Percentiles rank a stretch among this genome's conserved stretches.
Conservation (phyloP, 2,329 filamentous ascomycete species). For the Purpureocillium takamizusanense region DNA sequence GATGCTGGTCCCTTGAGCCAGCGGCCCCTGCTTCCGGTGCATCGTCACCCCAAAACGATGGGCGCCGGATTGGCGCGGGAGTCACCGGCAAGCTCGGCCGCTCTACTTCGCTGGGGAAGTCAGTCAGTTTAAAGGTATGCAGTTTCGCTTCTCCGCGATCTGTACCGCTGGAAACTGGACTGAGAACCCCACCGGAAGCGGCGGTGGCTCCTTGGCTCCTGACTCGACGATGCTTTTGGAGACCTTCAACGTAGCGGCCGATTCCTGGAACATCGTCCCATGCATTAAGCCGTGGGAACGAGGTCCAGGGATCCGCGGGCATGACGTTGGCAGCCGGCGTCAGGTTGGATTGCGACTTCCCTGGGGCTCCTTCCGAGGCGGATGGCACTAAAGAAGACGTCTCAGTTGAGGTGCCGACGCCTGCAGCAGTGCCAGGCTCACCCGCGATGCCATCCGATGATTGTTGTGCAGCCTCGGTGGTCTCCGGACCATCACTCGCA, state of each 20-base stretch:
- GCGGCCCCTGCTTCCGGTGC: slow-evolving; percentile 31
- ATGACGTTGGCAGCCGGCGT: slow-evolving; percentile 38
- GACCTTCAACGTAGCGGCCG: slow-evolving; percentile 70
- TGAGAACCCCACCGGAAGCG: slow-evolving; percentile 2
- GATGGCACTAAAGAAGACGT: slow-evolving; percentile 24
- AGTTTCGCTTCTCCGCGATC: slow-evolving; percentile 10
- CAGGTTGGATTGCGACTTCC: slow-evolving; percentile 36
- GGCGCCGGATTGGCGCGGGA: slow-evolving; percentile 66
- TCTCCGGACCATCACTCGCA: slow-evolving; percentile 10
- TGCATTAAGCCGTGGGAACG: slow-evolving; percentile 70
- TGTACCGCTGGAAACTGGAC: not conserved
- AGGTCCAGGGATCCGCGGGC: slow-evolving; percentile 57
- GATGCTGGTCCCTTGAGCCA: slow-evolving; percentile 39
- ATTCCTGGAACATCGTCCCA: slow-evolving; percentile 93
- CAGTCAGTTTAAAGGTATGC: slow-evolving; percentile 60
- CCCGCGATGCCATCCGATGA: slow-evolving; percentile 9
- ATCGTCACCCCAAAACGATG: slow-evolving; percentile 52
- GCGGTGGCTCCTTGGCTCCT: slow-evolving; percentile 18
- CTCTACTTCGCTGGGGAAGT: slow-evolving; percentile 77
- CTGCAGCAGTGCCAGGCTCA: slow-evolving; percentile 13
- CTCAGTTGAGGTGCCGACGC: slow-evolving; percentile 18
- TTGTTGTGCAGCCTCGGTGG: not conserved
- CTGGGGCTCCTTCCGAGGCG: slow-evolving; percentile 16
- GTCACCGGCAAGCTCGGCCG: slow-evolving; percentile 85
- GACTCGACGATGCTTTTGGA: slow-evolving; percentile 51